phyloP scores from a whole-genome alignment of 2,329 filamentous ascomycete genomes.

The Zasmidium angulare region DNA sequence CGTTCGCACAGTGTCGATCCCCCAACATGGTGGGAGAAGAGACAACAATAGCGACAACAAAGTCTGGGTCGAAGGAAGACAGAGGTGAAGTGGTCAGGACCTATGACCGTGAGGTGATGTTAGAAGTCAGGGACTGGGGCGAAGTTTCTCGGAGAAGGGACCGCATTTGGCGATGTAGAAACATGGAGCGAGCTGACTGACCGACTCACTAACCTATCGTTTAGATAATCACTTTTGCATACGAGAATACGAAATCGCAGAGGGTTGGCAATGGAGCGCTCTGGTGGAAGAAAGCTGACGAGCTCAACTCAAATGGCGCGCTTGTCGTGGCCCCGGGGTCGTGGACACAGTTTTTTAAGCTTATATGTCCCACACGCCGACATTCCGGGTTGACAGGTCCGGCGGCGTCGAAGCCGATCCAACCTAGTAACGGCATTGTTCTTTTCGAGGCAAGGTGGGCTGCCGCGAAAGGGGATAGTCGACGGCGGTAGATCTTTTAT shows the following conservation, averaged over 20 bases:
- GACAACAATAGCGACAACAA: neutral
- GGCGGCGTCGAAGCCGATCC: neutral
- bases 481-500: neutral
- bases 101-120: neutral
- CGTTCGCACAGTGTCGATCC: neutral
- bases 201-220: neutral
- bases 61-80: neutral
- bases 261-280: too few relatives aligned
- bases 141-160: conserved; percentile 4
- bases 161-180: neutral
- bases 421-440: neutral
- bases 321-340: neutral
- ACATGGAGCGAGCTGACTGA: neutral
- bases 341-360: neutral
- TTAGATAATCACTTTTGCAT: too few relatives aligned
- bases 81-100: neutral
- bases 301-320: neutral
- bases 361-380: neutral
- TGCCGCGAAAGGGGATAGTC: conserved; percentile 1
- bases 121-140: too few relatives aligned
- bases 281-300: neutral
- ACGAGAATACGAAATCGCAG: too few relatives aligned
- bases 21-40: neutral
- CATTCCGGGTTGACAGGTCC: conserved; percentile 3
- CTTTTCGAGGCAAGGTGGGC: neutral